Percentiles rank a stretch among this genome's conserved stretches.
phyloP scores from a whole-genome alignment of 116 monocot genomes.

The Dioscorea cayenensis region DNA sequence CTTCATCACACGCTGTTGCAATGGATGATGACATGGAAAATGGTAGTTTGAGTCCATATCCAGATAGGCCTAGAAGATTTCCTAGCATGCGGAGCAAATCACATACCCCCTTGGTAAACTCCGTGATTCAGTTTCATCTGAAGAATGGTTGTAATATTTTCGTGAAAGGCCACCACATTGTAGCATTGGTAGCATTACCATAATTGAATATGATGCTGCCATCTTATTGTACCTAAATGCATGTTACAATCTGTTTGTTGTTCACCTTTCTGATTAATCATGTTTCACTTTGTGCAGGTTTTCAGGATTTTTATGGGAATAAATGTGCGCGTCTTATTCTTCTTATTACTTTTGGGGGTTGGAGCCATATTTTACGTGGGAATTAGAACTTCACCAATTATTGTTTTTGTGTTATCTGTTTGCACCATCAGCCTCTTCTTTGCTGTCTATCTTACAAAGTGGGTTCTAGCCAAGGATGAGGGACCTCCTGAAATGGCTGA shows the following conservation, averaged over 20 bases:
- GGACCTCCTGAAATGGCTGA: slow-evolving; percentile 96
- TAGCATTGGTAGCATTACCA: no score
- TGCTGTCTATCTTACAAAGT: slow-evolving; percentile 79
- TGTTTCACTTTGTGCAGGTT: slow-evolving; percentile 41
- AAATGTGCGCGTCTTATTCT: slow-evolving; percentile 61
- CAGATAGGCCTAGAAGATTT: slow-evolving; percentile 64
- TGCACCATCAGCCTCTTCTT: slow-evolving; percentile 84
- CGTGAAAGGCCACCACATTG: not conserved
- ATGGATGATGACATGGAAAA: slow-evolving; percentile 91
- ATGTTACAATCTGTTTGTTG: not conserved
- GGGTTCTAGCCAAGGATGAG: slow-evolving; percentile 99
- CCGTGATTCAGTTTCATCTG: not conserved
- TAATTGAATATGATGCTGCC: no score
- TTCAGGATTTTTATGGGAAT: slow-evolving; percentile 69
- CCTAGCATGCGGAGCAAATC: slow-evolving; percentile 66
- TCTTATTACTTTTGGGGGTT: slow-evolving; percentile 57
- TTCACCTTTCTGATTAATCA: not conserved
- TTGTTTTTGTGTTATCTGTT: slow-evolving; percentile 82
- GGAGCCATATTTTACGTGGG: slow-evolving; percentile 77
- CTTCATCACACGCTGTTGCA: slow-evolving; percentile 49
- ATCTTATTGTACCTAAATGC: not conserved
- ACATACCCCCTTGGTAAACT: slow-evolving; percentile 60
- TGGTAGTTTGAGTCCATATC: slow-evolving; percentile 45
- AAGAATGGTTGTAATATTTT: not conserved
- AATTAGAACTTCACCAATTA: slow-evolving; percentile 76